Conservation (phyloP, 169 alveolate genomes). For the Perkinsus olseni region DNA sequence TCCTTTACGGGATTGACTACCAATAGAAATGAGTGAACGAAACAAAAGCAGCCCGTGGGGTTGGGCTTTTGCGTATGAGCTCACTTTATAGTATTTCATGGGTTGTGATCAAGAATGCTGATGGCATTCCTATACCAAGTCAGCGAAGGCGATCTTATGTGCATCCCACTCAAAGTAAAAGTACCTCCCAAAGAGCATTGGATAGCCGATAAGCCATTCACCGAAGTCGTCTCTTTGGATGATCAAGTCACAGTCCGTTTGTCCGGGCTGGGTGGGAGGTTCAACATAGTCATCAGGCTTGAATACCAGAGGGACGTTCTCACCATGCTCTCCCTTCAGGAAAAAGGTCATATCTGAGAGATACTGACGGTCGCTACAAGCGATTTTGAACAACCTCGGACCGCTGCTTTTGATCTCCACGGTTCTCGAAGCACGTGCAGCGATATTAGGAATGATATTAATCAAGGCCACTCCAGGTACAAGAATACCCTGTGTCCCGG, state of each 20-base stretch:
- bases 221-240: neutral
- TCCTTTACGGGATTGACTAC: no score
- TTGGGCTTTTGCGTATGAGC: no score
- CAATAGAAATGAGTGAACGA: no score
- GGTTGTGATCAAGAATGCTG: neutral
- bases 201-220: neutral
- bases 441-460: no score
- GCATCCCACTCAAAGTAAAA: neutral
- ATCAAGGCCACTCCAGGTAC: neutral
- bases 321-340: neutral
- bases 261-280: neutral
- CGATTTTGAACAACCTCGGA: neutral
- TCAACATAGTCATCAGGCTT: neutral
- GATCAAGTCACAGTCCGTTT: neutral
- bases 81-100: no score
- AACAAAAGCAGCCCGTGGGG: no score
- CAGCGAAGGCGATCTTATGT: neutral
- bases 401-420: neutral
- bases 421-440: no score
- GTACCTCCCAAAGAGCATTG: neutral
- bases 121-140: neutral
- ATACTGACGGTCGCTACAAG: neutral
- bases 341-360: neutral
- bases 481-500: neutral
- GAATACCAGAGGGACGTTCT: neutral